These are phyloP conservation scores for Pythium scleroteichum DNA, from an alignment of 352 stramenopile species.

Conservation along the genomic window DNA sequence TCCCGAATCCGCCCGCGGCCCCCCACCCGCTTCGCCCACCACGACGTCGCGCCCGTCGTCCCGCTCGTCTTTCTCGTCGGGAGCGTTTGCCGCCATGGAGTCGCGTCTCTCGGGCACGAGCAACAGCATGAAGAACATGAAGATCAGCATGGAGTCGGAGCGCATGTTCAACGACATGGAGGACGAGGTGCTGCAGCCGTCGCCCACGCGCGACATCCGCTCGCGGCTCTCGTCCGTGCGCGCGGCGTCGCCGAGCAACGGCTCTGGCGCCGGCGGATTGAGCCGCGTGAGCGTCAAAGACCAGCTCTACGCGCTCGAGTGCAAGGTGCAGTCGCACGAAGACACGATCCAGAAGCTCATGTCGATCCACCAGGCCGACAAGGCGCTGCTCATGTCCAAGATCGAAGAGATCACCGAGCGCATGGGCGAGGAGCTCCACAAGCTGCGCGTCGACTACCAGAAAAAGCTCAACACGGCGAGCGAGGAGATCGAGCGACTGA, in stretches of 20 bases:
- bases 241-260: slow-evolving; percentile 56
- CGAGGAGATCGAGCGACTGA: slow-evolving; percentile 82
- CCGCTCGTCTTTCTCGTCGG: slow-evolving; percentile 17
- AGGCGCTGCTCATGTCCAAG: slow-evolving; percentile 72
- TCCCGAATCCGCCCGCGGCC: slow-evolving; percentile 17
- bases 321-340: slow-evolving; percentile 78
- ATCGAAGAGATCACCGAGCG: slow-evolving; percentile 83
- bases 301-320: slow-evolving; percentile 75
- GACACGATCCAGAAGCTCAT: slow-evolving; percentile 86
- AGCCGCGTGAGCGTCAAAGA: slow-evolving; percentile 75
- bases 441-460: slow-evolving; percentile 76
- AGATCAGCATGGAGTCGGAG: slow-evolving; percentile 81
- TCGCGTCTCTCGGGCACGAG: slow-evolving; percentile 53
- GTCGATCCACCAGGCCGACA: slow-evolving; percentile 81
- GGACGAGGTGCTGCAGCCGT: slow-evolving; percentile 61
- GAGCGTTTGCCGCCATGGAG: slow-evolving; percentile 42
- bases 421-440: slow-evolving; percentile 75
- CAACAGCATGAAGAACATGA: slow-evolving; percentile 81
- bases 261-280: slow-evolving; percentile 9
- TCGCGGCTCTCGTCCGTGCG: slow-evolving; percentile 52
- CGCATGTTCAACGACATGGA: slow-evolving; percentile 81
- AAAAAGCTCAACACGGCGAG: slow-evolving; percentile 82
- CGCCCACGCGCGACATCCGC: slow-evolving; percentile 56
- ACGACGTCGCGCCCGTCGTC: slow-evolving; percentile 16
- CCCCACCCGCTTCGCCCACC: not conserved